A percentile compares a stretch with the other conserved stretches of the same genome.
Conservation (phyloP, 768 basidiomycete species). For the Thelephora aurantiotincta region DNA sequence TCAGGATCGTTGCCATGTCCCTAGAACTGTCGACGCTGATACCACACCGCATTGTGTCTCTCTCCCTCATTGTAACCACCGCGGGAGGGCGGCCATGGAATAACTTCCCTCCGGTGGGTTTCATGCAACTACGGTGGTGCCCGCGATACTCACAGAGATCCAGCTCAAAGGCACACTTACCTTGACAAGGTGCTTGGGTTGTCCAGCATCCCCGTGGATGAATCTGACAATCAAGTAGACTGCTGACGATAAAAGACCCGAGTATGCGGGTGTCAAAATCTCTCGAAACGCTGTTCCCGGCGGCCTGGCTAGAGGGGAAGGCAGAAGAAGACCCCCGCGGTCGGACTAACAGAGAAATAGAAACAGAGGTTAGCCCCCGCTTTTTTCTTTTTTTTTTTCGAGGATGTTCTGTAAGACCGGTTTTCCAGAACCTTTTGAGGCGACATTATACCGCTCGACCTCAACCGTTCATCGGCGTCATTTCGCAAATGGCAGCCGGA, state of each 20-base stretch:
- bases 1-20: conserved; percentile 3
- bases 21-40: conserved; percentile 57
- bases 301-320: conserved; percentile 41
- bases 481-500: conserved; percentile 63
- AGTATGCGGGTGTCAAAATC: conserved; percentile 33
- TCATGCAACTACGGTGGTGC: background rate
- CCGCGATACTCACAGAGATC: background rate
- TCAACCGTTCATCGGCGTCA: conserved; percentile 42
- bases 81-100: conserved; percentile 42
- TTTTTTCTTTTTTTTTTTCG: background rate
- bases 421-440: conserved; percentile 25
- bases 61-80: conserved; percentile 57
- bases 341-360: conserved; percentile 50
- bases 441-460: conserved; percentile 39
- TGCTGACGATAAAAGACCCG: conserved; percentile 23
- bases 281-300: conserved; percentile 45
- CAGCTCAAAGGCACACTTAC: conserved; percentile 10
- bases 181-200: background rate
- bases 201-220: background rate
- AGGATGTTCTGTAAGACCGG: background rate
- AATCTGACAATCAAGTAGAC: conserved; percentile 20
- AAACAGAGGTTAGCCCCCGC: conserved; percentile 30
- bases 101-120: conserved; percentile 51
- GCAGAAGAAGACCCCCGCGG: conserved; percentile 38
- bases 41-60: conserved; percentile 50